Conservation (phyloP, 2,329 filamentous ascomycete genomes). For the Penicillium hesseltinei region DNA sequence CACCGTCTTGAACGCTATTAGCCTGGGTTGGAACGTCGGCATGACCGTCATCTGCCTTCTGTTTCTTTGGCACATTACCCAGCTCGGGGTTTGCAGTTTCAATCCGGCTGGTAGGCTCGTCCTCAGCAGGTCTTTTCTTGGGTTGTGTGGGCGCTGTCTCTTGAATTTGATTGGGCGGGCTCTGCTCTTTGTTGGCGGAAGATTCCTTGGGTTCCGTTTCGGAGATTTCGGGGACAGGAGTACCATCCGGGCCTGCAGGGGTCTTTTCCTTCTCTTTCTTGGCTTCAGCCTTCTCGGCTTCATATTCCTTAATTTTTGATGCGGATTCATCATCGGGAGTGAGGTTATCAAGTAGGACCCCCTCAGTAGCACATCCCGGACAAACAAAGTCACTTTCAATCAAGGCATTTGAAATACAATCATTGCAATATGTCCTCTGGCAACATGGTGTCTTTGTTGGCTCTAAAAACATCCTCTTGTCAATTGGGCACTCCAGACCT, state of each 20-base stretch:
- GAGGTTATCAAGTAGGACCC: slow-evolving; percentile 89
- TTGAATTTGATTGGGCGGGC: slow-evolving; percentile 33
- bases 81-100: slow-evolving; percentile 45
- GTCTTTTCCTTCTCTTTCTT: slow-evolving; percentile 46
- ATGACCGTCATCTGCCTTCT: slow-evolving; percentile 42
- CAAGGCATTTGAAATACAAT: slow-evolving; percentile 98
- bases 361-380: slow-evolving; percentile 85
- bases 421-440: slow-evolving; percentile 97
- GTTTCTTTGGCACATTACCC: slow-evolving; percentile 42
- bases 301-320: slow-evolving; percentile 74
- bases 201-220: slow-evolving; percentile 15
- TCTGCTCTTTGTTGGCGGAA: slow-evolving; percentile 21
- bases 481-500: slow-evolving; percentile 89
- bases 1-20: slow-evolving; percentile 14
- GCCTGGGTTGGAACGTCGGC: slow-evolving; percentile 13
- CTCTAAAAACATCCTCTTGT: slow-evolving; percentile 97
- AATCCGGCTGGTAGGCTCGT: slow-evolving; percentile 50
- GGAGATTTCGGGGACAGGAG: slow-evolving; percentile 16
- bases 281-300: slow-evolving; percentile 52
- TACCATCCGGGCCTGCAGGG: slow-evolving; percentile 26
- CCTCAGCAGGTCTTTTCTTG: slow-evolving; percentile 82
- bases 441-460: slow-evolving; percentile 99
- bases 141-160: slow-evolving; percentile 42
- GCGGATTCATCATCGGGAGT: slow-evolving; percentile 75
- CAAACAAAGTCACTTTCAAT: slow-evolving; percentile 98